phyloP scores from a whole-genome alignment of 768 basidiomycete genomes.

The Bullera alba region DNA sequence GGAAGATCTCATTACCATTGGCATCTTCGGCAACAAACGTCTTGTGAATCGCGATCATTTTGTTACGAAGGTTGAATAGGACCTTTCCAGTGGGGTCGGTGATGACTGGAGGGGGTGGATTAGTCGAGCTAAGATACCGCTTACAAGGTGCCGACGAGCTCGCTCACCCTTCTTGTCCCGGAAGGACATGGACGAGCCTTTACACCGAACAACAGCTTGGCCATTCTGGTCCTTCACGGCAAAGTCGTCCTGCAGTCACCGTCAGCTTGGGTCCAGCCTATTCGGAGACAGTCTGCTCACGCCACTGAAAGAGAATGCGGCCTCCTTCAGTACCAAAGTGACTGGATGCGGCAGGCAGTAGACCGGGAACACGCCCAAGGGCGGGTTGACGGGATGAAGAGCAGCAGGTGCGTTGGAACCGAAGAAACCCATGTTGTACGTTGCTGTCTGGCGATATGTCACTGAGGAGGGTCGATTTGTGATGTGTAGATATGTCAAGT shows the following conservation, averaged over 20 bases:
- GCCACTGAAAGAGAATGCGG: constrained; percentile 39
- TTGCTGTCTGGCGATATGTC: too few species aligned
- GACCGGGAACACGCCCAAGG: constrained; percentile 35
- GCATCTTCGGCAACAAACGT: constrained; percentile 28
- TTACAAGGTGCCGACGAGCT: neutral
- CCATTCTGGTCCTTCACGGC: constrained; percentile 38
- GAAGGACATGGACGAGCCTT: constrained; percentile 35
- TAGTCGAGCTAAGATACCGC: neutral
- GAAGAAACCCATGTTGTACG: neutral
- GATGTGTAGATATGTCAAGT: too few species aligned
- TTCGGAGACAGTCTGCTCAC: constrained; percentile 8
- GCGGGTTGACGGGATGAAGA: constrained; percentile 24
- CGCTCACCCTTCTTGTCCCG: constrained; percentile 42
- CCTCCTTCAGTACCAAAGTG: constrained; percentile 42
- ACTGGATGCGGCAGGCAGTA: constrained; percentile 35
- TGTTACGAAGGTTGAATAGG: constrained; percentile 38
- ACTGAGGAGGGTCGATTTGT: too few species aligned
- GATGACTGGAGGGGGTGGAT: constrained; percentile 25
- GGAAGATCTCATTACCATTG: constrained; percentile 29
- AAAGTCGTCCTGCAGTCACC: constrained; percentile 36
- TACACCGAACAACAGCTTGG: constrained; percentile 25
- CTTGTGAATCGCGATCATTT: constrained; percentile 33
- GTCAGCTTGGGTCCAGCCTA: neutral
- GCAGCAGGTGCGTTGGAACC: neutral
- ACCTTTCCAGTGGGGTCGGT: constrained; percentile 32